Percentiles rank a stretch among this genome's conserved stretches.
Evolutionary conservation across 352 stramenopile species (phyloP).

Genomic region (Phytopythium sindhum): DNA sequence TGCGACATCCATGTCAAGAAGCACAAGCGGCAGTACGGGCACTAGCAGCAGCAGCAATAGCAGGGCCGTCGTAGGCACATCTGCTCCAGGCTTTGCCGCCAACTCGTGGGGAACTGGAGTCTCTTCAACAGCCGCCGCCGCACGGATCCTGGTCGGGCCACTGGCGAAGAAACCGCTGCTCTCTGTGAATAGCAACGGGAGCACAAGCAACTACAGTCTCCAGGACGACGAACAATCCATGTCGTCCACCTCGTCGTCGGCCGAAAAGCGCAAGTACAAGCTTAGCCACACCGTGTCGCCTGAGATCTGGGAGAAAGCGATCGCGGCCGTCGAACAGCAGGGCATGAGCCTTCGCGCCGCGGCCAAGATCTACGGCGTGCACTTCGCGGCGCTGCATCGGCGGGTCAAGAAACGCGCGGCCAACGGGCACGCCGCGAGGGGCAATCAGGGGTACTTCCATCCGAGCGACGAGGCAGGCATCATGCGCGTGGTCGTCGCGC

Average conservation of each 20-base stretch:
- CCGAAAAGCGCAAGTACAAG: slow-evolving; percentile 33
- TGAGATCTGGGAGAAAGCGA: slow-evolving; percentile 46
- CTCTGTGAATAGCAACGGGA: background rate
- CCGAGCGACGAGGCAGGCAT: slow-evolving; percentile 43
- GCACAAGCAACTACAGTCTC: background rate
- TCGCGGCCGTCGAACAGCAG: slow-evolving; percentile 41
- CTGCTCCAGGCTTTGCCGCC: background rate
- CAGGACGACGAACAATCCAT: background rate
- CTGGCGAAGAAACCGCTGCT: background rate
- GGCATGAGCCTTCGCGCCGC: slow-evolving; percentile 42
- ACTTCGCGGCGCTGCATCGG: slow-evolving; percentile 43
- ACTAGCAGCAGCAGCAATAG: slow-evolving; percentile 1
- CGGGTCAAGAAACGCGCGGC: slow-evolving; percentile 41
- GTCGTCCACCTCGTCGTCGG: slow-evolving; percentile 1
- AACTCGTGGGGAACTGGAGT: background rate
- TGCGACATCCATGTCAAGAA: background rate
- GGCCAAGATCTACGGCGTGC: slow-evolving; percentile 36
- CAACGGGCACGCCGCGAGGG: slow-evolving; percentile 7
- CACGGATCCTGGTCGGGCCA: background rate
- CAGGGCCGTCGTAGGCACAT: background rate
- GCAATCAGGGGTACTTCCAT: slow-evolving; percentile 27
- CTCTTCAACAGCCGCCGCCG: background rate
- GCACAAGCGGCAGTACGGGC: background rate
- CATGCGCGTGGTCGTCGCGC: slow-evolving; percentile 39
- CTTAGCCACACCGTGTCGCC: slow-evolving; percentile 41